Conservation (phyloP, 306 rosid species). For the Castanopsis chinensis region DNA sequence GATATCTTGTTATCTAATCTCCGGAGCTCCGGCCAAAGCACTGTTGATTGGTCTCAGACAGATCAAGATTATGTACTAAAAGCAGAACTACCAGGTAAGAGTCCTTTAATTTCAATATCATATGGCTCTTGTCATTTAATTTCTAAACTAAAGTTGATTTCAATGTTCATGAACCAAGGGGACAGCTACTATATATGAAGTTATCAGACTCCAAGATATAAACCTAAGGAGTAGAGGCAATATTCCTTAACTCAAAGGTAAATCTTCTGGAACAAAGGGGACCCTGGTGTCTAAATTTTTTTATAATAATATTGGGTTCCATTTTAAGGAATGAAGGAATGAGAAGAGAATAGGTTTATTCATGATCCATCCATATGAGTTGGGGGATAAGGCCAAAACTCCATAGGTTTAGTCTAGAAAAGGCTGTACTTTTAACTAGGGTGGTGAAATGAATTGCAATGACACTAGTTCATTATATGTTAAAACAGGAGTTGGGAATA, state of each 20-base stretch:
- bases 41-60: constrained; percentile 72
- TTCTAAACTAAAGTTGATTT: constrained; percentile 7
- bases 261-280: constrained; percentile 13
- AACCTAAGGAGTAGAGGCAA: constrained; percentile 26
- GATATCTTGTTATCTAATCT: constrained; percentile 63
- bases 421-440: constrained; percentile 16
- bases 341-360: constrained; percentile 13
- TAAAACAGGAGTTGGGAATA: constrained; percentile 67
- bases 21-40: constrained; percentile 49
- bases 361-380: constrained; percentile 12
- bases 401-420: constrained; percentile 21
- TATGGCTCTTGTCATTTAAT: background rate
- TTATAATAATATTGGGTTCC: constrained; percentile 1
- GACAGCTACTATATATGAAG: constrained; percentile 12
- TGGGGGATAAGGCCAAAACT: constrained; percentile 27
- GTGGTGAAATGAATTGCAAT: constrained; percentile 19
- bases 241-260: constrained; percentile 27
- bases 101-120: background rate
- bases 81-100: constrained; percentile 77
- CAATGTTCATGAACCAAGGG: constrained; percentile 25
- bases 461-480: constrained; percentile 32
- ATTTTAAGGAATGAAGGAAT: background rate
- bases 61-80: constrained; percentile 67
- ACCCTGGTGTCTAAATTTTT: constrained; percentile 10
- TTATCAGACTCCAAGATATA: constrained; percentile 5